These are phyloP conservation scores for Candida hungchunana DNA, from an alignment of 805 yeast genomes.

Conservation along the genomic window DNA sequence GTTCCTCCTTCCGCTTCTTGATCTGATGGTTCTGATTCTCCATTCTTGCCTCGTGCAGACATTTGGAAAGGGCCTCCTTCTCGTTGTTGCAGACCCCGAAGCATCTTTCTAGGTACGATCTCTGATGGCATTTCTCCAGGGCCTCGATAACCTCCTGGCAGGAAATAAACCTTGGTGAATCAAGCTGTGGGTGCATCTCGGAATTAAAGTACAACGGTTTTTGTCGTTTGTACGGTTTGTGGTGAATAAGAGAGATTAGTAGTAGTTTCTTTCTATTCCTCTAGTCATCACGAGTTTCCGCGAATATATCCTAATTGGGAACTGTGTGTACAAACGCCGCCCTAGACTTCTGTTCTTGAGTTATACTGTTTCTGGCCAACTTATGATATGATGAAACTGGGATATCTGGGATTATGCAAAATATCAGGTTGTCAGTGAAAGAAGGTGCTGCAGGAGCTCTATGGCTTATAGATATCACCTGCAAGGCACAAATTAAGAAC, in stretches of 20 bases:
- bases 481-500: too few relatives aligned
- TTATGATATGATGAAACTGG: too few relatives aligned
- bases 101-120: slow-evolving; percentile 61
- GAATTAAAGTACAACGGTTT: background rate
- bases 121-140: slow-evolving; percentile 81
- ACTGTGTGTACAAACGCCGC: too few relatives aligned
- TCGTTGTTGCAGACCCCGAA: slow-evolving; percentile 83
- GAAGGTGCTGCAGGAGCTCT: too few relatives aligned
- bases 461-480: too few relatives aligned
- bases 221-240: background rate
- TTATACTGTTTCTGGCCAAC: too few relatives aligned
- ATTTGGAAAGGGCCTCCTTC: slow-evolving; percentile 71
- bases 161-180: slow-evolving; percentile 45
- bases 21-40: slow-evolving; percentile 54
- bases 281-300: too few relatives aligned
- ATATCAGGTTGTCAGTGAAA: too few relatives aligned
- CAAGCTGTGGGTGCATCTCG: slow-evolving; percentile 54
- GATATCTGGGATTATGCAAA: too few relatives aligned
- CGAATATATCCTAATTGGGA: too few relatives aligned
- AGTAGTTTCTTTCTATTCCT: too few relatives aligned
- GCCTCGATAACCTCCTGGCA: slow-evolving; percentile 84
- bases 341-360: too few relatives aligned
- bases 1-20: slow-evolving; percentile 50
- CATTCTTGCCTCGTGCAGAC: slow-evolving; percentile 75
- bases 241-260: background rate